phyloP scores from a whole-genome alignment of 2,329 filamentous ascomycete genomes.

The Ascochyta viciae-villosae region DNA sequence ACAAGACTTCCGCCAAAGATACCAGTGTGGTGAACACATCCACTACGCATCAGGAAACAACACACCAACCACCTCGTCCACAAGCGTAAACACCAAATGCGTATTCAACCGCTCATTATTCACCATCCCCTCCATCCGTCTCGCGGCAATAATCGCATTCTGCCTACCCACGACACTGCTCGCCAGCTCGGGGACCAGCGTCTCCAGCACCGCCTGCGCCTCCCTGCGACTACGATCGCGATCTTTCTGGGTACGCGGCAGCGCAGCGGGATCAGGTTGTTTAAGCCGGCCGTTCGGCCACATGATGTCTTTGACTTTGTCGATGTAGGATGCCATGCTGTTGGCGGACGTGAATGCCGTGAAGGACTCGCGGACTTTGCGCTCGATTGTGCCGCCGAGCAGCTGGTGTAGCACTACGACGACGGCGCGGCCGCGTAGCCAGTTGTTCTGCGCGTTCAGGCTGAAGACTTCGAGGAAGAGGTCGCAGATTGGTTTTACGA shows the following conservation, averaged over 20 bases:
- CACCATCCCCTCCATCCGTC: slow-evolving; percentile 86
- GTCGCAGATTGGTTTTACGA: slow-evolving; percentile 98
- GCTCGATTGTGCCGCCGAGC: slow-evolving; percentile 92
- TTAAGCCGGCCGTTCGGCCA: slow-evolving; percentile 76
- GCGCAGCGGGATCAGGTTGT: slow-evolving; percentile 39
- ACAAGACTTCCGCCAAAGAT: too few species aligned
- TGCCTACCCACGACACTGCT: slow-evolving; percentile 90
- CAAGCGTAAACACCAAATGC: slow-evolving; percentile 58
- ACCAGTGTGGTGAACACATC: too few species aligned
- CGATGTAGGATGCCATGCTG: slow-evolving; percentile 76
- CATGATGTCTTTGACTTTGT: slow-evolving; percentile 74
- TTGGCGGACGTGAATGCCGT: slow-evolving; percentile 78
- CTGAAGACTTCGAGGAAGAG: slow-evolving; percentile 96
- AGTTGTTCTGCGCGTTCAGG: slow-evolving; percentile 93
- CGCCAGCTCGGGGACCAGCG: slow-evolving; percentile 87
- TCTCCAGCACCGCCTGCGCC: slow-evolving; percentile 86
- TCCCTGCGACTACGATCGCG: slow-evolving; percentile 84
- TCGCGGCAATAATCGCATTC: slow-evolving; percentile 89
- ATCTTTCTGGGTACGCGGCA: slow-evolving; percentile 71
- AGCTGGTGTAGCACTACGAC: slow-evolving; percentile 96
- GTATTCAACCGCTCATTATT: slow-evolving; percentile 88
- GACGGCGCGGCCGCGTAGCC: slow-evolving; percentile 92
- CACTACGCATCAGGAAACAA: slow-evolving; percentile 49
- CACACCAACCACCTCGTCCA: slow-evolving; percentile 57
- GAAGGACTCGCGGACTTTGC: slow-evolving; percentile 88